Conservation (phyloP, 148 eudicot species). For the Silene uniflora region DNA sequence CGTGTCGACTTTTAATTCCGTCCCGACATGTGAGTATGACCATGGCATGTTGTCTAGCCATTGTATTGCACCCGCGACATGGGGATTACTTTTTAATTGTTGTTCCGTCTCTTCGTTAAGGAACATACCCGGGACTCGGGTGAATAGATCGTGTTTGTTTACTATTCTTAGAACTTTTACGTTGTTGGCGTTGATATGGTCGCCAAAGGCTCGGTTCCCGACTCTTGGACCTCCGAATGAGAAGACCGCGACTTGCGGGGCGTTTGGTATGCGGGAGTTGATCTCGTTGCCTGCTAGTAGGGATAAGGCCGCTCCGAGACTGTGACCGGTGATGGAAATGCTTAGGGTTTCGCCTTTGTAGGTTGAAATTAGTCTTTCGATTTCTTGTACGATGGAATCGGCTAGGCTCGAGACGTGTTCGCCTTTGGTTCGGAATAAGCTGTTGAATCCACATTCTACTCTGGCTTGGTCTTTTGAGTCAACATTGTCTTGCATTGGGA, state of each 20-base stretch:
- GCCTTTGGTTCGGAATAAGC: slow-evolving; percentile 58
- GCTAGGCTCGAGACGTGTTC: slow-evolving; percentile 57
- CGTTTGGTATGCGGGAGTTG: slow-evolving; percentile 37
- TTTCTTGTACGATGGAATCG: slow-evolving; percentile 54
- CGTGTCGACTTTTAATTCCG: slow-evolving; percentile 65
- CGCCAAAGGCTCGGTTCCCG: slow-evolving; percentile 65
- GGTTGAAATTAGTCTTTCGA: slow-evolving; percentile 35
- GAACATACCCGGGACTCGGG: slow-evolving; percentile 84
- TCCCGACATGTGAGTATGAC: slow-evolving; percentile 79
- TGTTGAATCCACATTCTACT: slow-evolving; percentile 83
- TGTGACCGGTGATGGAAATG: slow-evolving; percentile 82
- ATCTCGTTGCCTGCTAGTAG: slow-evolving; percentile 76
- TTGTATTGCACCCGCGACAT: slow-evolving; percentile 29
- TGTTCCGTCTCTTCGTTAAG: slow-evolving; percentile 62
- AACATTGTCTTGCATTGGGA: slow-evolving; percentile 31
- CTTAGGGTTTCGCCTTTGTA: slow-evolving; percentile 74
- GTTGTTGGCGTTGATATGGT: slow-evolving; percentile 33
- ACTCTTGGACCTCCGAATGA: slow-evolving; percentile 91
- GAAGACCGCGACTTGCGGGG: slow-evolving; percentile 76
- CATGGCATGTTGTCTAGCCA: slow-evolving; percentile 64
- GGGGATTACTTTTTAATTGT: slow-evolving; percentile 34
- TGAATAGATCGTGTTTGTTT: slow-evolving; percentile 74
- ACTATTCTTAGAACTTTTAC: slow-evolving; percentile 73
- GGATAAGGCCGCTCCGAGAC: slow-evolving; percentile 89
- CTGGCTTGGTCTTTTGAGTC: slow-evolving; percentile 32